Evolutionary conservation across 1,284 basidiomycete species (phyloP).

Genomic region (Marasmius tenuissimus): DNA sequence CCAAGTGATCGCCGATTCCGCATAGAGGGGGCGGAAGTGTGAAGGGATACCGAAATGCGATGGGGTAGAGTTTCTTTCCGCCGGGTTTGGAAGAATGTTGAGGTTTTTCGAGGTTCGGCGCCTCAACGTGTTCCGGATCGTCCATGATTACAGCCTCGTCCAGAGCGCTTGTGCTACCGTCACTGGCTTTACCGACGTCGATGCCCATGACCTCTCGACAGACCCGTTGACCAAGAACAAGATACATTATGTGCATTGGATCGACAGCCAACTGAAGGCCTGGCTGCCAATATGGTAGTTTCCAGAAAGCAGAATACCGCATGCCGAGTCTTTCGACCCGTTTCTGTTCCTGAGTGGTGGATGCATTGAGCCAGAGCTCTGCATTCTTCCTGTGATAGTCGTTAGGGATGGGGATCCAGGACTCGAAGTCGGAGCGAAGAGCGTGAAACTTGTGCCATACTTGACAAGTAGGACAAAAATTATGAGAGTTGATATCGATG

Average conservation of each 20-base stretch:
- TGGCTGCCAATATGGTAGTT: constrained; percentile 4
- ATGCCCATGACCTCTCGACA: too few species aligned
- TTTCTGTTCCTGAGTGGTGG: neutral
- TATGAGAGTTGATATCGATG: neutral
- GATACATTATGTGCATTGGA: constrained; percentile 8
- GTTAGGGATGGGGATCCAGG: neutral
- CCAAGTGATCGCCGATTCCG: neutral
- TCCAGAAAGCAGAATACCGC: neutral
- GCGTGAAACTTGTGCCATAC: neutral
- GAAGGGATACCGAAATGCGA: constrained; percentile 7
- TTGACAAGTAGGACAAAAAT: neutral
- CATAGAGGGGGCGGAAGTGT: constrained; percentile 1
- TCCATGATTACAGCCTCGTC: too few species aligned
- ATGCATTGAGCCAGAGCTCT: neutral
- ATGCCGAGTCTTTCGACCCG: constrained; percentile 2
- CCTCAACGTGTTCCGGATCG: too few species aligned
- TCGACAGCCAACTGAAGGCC: constrained; percentile 1
- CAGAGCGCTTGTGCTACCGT: too few species aligned
- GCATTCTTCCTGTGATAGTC: neutral
- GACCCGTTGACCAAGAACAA: neutral
- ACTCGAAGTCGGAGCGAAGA: neutral
- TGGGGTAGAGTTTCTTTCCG: neutral
- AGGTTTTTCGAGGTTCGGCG: neutral
- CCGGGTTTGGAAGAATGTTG: neutral
- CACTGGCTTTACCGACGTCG: too few species aligned